These are phyloP conservation scores for Venturiaceae sp. DNA, from an alignment of 2,329 filamentous ascomycete species.

Conservation along the genomic window DNA sequence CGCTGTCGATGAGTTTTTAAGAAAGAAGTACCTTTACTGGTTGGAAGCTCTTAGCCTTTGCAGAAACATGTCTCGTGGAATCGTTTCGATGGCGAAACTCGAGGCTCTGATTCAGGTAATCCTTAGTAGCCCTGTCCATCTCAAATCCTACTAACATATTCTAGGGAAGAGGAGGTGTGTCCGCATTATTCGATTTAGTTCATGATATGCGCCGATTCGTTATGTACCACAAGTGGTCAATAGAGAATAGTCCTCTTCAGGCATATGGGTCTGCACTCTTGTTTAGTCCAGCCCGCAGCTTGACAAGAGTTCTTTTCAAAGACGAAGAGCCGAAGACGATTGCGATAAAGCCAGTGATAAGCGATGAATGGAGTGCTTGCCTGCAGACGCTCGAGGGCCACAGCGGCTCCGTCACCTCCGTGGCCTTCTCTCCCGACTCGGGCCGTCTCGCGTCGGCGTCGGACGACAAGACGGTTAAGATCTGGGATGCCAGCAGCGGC, in stretches of 20 bases:
- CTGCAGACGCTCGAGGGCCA: slow-evolving; percentile 9
- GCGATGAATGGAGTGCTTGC: slow-evolving; percentile 7
- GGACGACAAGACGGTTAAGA: slow-evolving; percentile 5
- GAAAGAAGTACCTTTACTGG: slow-evolving; percentile 12
- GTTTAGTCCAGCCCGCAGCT: slow-evolving; percentile 13
- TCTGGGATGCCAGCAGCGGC: slow-evolving; percentile 5
- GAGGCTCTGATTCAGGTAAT: slow-evolving; percentile 10
- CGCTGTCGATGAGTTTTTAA: slow-evolving; percentile 9
- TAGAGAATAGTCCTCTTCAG: slow-evolving; percentile 16
- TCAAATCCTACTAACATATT: slow-evolving; percentile 4
- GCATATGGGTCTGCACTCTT: slow-evolving; percentile 16
- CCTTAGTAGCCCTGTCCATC: not conserved
- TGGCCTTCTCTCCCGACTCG: slow-evolving; percentile 7
- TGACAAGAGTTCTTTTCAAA: slow-evolving; percentile 12
- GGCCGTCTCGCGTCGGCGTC: slow-evolving; percentile 8
- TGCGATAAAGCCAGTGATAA: slow-evolving; percentile 10
- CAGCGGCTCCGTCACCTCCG: not conserved
- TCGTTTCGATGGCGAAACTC: slow-evolving; percentile 12
- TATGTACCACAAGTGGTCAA: slow-evolving; percentile 14
- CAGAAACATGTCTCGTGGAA: slow-evolving; percentile 12
- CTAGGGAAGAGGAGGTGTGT: not conserved
- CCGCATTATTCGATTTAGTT: slow-evolving; percentile 6
- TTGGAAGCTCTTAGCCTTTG: slow-evolving; percentile 14
- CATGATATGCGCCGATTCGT: slow-evolving; percentile 14
- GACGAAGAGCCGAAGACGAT: slow-evolving; percentile 14